Base-by-base conservation (phyloP, 1,284 basidiomycete genomes). In the Ustilago hordei region DNA sequence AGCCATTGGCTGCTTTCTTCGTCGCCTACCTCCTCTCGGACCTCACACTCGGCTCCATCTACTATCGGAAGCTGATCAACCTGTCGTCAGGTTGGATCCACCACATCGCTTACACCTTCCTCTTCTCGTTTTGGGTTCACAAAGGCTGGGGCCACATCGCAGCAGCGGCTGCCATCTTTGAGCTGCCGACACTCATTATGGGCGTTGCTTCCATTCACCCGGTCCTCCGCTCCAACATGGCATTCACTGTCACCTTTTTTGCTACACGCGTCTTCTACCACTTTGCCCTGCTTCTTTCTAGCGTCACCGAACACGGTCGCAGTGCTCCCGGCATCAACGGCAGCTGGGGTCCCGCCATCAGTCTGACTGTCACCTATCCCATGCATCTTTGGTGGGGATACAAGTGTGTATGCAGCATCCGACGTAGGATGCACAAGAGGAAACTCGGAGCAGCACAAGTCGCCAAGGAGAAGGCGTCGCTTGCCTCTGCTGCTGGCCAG, bases 311-410 rank as follows among this genome's bases (percentile, higher is more conserved):
- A 12, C 69, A 78, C 15, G 83, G 84, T 8, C 69, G 83, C 35
- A 58, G 48, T 11, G 78, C 81, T 5, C 75, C 81, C 35, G 71
- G 67, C 35, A 64, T 79, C 45, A 59, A 75, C 53, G 76, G 82
- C 17, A 76, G 73, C 38, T 79, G 69, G 75, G 76, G 78, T 8
- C 82, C 82, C 12, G 43, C 75, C 55, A 64, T 81, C 57, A 79
- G 73, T 58, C 55, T 78, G 3, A 41, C 73, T 1, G 67, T 66
- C 8, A 81, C 84, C n/a, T 81, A 82, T 34, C 84, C 84, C 2
- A 86, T 86, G 84, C 84, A 86, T 56, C 57, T 83, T 4, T 81
- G 81, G 64, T 86, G 84, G 84, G 82, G 81, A 5, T 84, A 82
- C 79, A 86, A 86, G 71, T 81, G 80, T 58, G 74, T 85, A 41